These are phyloP conservation scores for Nigrograna mackinnonii DNA, from an alignment of 2,329 filamentous ascomycete genomes.

Conservation along the genomic window DNA sequence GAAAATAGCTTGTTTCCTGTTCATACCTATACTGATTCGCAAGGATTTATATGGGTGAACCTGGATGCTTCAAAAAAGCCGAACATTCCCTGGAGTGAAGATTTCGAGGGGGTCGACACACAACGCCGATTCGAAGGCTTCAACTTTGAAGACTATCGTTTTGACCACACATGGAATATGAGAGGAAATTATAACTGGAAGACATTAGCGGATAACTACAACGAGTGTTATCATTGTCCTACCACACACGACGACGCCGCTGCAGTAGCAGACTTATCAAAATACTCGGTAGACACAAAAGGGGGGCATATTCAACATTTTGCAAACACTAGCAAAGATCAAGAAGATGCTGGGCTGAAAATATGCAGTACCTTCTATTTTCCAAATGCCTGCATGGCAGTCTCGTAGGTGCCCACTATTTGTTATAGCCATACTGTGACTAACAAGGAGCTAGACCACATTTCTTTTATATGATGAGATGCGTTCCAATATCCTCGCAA, in stretches of 20 bases:
- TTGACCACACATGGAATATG: conserved; percentile 43
- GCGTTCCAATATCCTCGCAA: conserved; percentile 58
- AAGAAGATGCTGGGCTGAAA: conserved; percentile 24
- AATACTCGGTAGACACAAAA: conserved; percentile 47
- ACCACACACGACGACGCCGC: conserved; percentile 63
- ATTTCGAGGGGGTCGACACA: conserved; percentile 33
- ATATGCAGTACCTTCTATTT: conserved; percentile 35
- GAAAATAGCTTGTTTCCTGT: conserved; percentile 42
- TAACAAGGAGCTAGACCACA: conserved; percentile 31
- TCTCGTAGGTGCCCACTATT: conserved; percentile 23
- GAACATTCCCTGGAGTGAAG: conserved; percentile 31
- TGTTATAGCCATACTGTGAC: conserved; percentile 9
- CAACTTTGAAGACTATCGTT: conserved; percentile 50
- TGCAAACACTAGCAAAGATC: conserved; percentile 3
- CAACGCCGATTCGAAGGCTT: conserved; percentile 37
- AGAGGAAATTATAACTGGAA: conserved; percentile 38
- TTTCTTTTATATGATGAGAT: conserved; percentile 67
- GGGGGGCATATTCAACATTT: conserved; percentile 37
- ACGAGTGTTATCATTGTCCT: conserved; percentile 68
- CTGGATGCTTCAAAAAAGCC: conserved; percentile 35
- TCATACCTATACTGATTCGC: conserved; percentile 31
- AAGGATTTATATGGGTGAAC: conserved; percentile 42
- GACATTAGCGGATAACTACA: conserved; percentile 61
- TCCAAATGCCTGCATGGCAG: conserved; percentile 33
- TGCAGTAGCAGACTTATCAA: conserved; percentile 59